phyloP scores from a whole-genome alignment of 176 grass and related monocot species.

The Cymbopogon citratus region DNA sequence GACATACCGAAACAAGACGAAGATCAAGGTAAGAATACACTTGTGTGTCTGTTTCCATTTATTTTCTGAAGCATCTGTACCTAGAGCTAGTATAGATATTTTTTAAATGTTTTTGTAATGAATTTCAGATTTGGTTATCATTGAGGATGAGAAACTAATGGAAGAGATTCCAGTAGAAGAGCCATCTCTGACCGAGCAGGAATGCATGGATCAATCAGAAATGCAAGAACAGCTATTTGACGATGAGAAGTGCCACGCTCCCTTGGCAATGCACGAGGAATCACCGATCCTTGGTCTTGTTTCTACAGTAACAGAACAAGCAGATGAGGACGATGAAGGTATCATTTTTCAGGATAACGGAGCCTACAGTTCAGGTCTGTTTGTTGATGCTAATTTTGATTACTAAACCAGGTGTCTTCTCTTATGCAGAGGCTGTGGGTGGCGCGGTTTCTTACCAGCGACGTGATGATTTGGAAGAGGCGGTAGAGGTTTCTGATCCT shows the following conservation, averaged over 20 bases:
- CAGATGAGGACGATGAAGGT: not conserved
- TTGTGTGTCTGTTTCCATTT: not conserved
- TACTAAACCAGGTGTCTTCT: too few species aligned
- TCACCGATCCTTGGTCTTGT: not conserved
- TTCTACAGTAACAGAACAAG: not conserved
- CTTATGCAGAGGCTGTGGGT: too few species aligned
- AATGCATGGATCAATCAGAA: too few species aligned
- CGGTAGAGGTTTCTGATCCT: too few species aligned
- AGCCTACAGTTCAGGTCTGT: not conserved
- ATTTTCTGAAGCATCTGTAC: not conserved
- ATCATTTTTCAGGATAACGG: not conserved
- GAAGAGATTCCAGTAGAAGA: too few species aligned
- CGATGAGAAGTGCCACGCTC: not conserved
- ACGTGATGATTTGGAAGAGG: too few species aligned
- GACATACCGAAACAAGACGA: not conserved
- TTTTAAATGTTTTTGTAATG: not conserved
- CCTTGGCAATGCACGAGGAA: not conserved
- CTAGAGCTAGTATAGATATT: not conserved
- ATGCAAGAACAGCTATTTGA: not conserved
- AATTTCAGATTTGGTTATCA: not conserved
- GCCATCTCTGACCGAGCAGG: not conserved
- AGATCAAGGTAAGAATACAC: conserved; percentile 6
- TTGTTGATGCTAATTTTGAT: too few species aligned
- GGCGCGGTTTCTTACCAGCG: too few species aligned
- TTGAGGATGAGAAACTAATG: not conserved